Conservation (phyloP, 2,329 filamentous ascomycete species). For the Fusarium avenaceum region DNA sequence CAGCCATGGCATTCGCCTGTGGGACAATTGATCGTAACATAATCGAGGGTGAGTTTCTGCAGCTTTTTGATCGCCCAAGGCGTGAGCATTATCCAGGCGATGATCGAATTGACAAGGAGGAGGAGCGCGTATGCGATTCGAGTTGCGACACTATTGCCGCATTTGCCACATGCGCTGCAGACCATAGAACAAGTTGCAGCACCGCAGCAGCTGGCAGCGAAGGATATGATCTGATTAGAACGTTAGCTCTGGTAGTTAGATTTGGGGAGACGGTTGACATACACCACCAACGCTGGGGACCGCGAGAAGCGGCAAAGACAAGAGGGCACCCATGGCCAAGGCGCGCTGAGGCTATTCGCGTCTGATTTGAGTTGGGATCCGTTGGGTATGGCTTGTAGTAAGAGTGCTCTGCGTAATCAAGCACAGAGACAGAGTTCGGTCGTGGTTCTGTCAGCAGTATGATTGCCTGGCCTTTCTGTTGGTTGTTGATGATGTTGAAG, state of each 20-base stretch:
- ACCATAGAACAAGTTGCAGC: conserved; percentile 96
- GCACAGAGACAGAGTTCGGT: neutral
- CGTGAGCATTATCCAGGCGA: conserved; percentile 99
- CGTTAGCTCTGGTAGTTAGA: conserved; percentile 15
- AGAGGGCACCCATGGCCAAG: conserved; percentile 83
- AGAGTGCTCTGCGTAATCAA: neutral
- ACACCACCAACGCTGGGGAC: conserved; percentile 89
- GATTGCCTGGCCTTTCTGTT: conserved; percentile 4
- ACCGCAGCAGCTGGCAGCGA: conserved; percentile 92
- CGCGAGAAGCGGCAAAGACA: conserved; percentile 90
- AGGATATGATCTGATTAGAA: conserved; percentile 74
- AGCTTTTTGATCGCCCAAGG: conserved; percentile 98
- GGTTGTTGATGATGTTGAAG: conserved; percentile 18
- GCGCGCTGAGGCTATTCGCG: conserved; percentile 16
- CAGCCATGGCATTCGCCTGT: conserved; percentile 94
- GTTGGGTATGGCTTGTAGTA: neutral
- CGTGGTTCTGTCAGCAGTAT: conserved; percentile 4
- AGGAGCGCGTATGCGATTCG: conserved; percentile 96
- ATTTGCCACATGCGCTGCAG: conserved; percentile 95
- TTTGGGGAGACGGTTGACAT: conserved; percentile 56
- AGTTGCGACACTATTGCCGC: conserved; percentile 95
- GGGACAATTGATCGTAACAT: conserved; percentile 93
- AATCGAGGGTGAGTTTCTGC: conserved; percentile 91
- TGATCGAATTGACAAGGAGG: conserved; percentile 93
- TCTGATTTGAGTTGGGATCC: neutral